Percentiles rank a stretch among this genome's conserved stretches.
These are phyloP conservation scores for Fraxinus platypoda DNA, from an alignment of 305 asterid genomes.

Conservation along the genomic window DNA sequence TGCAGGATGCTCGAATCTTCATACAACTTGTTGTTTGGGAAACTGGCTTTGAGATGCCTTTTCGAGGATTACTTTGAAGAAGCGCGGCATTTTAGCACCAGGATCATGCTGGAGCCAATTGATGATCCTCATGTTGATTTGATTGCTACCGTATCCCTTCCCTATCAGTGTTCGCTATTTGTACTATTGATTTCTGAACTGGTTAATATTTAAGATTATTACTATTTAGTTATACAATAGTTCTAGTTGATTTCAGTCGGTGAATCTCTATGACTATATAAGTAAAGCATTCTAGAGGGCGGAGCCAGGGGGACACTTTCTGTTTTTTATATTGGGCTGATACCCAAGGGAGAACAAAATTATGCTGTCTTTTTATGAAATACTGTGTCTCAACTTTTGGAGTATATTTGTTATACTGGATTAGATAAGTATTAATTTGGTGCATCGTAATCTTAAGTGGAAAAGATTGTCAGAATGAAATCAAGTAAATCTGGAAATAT, in stretches of 20 bases:
- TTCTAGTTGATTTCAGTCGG: neutral
- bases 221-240: neutral
- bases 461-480: neutral
- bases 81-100: constrained; percentile 62
- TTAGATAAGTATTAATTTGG: neutral
- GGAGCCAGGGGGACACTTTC: too few relatives aligned
- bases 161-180: neutral
- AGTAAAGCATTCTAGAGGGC: neutral
- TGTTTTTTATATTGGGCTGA: neutral
- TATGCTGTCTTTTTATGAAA: neutral
- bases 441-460: neutral
- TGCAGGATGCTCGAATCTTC: constrained; percentile 92
- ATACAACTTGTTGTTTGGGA: constrained; percentile 71
- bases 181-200: neutral
- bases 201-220: neutral
- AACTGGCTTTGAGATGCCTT: constrained; percentile 72
- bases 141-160: constrained; percentile 74
- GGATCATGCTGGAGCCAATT: constrained; percentile 78
- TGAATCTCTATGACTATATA: neutral
- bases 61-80: constrained; percentile 80
- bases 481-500: neutral
- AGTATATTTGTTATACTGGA: neutral
- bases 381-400: neutral
- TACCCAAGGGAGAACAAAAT: neutral
- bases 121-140: constrained; percentile 92